Percentiles rank a stretch among this genome's conserved stretches.
Evolutionary conservation across 2,329 filamentous ascomycete species (phyloP).

Genomic region (Trichoderma sp.): DNA sequence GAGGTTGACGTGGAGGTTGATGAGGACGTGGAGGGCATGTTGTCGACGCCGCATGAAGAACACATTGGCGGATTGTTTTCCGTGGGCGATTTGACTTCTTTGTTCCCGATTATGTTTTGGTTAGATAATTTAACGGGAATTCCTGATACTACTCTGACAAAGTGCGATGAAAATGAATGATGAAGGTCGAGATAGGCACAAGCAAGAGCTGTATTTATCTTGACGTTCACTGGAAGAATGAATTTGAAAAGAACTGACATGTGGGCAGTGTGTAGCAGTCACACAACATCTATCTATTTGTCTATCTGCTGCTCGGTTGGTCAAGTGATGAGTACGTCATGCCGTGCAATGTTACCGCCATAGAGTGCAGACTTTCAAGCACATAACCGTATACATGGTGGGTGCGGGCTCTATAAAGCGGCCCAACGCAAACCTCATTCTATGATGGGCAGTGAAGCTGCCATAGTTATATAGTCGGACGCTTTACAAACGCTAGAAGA

Average conservation of each 20-base stretch:
- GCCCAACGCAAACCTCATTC: too few species aligned
- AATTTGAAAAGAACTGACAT: neutral
- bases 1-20: neutral
- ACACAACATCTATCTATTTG: neutral
- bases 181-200: too few species aligned
- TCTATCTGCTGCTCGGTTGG: neutral
- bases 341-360: neutral
- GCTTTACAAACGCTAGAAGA: neutral
- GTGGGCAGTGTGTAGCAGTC: neutral
- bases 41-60: neutral
- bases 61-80: neutral
- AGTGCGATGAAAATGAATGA: neutral
- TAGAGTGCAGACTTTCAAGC: neutral
- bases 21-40: neutral
- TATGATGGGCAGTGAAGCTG: neutral
- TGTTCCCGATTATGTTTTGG: neutral
- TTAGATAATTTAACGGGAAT: neutral
- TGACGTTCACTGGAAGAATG: neutral
- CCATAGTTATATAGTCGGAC: neutral
- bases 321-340: neutral
- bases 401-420: neutral
- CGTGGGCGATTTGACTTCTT: neutral
- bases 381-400: neutral
- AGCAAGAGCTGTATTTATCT: neutral
- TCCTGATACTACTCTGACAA: neutral